Percentiles rank a stretch among this genome's conserved stretches.
These are phyloP conservation scores for Boletellus deceptivus DNA, from an alignment of 1,284 basidiomycete genomes.

Conservation along the genomic window DNA sequence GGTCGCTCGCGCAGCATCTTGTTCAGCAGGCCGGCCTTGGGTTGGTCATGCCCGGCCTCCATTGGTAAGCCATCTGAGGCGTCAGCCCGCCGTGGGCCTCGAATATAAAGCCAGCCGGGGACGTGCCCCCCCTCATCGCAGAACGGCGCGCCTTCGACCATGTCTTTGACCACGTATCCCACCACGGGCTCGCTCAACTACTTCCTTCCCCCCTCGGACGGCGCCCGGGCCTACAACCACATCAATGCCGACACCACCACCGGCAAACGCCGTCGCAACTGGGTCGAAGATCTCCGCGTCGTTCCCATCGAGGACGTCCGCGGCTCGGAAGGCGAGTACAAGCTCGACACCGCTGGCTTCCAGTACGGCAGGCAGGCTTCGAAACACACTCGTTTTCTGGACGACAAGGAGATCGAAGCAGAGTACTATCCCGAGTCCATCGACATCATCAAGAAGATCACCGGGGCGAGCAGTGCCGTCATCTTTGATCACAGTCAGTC, in stretches of 20 bases:
- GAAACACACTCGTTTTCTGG: conserved; percentile 32
- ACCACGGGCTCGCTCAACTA: conserved; percentile 22
- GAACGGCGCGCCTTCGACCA: background rate
- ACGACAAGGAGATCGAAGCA: conserved; percentile 43
- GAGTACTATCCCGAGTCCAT: conserved; percentile 52
- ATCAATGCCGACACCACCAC: conserved; percentile 16
- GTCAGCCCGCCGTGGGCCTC: background rate
- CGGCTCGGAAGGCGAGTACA: conserved; percentile 42
- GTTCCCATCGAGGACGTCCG: conserved; percentile 40
- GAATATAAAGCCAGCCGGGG: background rate
- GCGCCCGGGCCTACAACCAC: conserved; percentile 13
- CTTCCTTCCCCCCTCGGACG: conserved; percentile 19
- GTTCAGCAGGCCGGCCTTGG: background rate
- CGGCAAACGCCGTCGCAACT: conserved; percentile 10
- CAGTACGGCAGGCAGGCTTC: conserved; percentile 37
- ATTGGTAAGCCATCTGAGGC: background rate
- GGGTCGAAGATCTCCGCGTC: conserved; percentile 10
- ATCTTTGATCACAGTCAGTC: conserved; percentile 56
- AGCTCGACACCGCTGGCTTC: conserved; percentile 52
- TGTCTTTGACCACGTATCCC: conserved; percentile 19
- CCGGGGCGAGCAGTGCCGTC: conserved; percentile 49
- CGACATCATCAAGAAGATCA: conserved; percentile 50
- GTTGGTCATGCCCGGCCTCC: background rate
- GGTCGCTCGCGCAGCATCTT: no score
- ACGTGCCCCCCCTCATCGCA: background rate